Percentiles rank a stretch among this genome's conserved stretches.
phyloP scores from a whole-genome alignment of 176 grass and related monocot genomes.

The Bothriochloa decipiens region DNA sequence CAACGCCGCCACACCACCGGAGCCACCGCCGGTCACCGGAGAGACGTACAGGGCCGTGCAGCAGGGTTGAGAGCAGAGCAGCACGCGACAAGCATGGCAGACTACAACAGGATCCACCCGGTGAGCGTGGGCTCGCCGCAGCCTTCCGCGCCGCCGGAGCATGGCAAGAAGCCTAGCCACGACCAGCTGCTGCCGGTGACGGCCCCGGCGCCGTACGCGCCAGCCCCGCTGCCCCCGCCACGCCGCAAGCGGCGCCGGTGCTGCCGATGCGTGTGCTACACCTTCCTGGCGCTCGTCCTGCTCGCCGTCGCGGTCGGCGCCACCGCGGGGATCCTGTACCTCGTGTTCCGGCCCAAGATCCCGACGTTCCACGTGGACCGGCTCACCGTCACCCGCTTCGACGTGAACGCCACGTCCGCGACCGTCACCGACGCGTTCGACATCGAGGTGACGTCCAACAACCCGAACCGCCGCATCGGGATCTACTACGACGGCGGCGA shows the following conservation, averaged over 20 bases:
- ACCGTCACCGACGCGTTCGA: conserved; percentile 59
- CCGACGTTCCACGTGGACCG: conserved; percentile 73
- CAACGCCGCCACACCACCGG: background rate
- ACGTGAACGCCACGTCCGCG: conserved; percentile 39
- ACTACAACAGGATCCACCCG: conserved; percentile 73
- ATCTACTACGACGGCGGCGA: conserved; percentile 78
- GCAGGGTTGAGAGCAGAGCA: background rate
- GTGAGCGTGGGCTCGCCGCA: conserved; percentile 37
- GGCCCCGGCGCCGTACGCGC: conserved; percentile 25
- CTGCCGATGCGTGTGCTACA: conserved; percentile 83
- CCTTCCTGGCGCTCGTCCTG: conserved; percentile 31
- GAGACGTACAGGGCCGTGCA: background rate
- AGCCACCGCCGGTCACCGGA: background rate
- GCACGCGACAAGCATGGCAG: conserved; percentile 45
- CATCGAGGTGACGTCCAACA: conserved; percentile 59
- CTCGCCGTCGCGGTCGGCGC: conserved; percentile 59
- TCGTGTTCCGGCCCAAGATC: conserved; percentile 83
- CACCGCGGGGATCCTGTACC: conserved; percentile 83
- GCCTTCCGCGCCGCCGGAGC: conserved; percentile 30
- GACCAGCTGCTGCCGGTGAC: background rate
- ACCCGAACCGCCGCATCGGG: conserved; percentile 83
- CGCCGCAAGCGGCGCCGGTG: conserved; percentile 34
- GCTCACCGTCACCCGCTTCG: conserved; percentile 58
- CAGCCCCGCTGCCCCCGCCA: conserved; percentile 7
- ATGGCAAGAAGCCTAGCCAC: background rate